phyloP scores from a whole-genome alignment of 2,329 filamentous ascomycete species.

The Fusarium papillatum region DNA sequence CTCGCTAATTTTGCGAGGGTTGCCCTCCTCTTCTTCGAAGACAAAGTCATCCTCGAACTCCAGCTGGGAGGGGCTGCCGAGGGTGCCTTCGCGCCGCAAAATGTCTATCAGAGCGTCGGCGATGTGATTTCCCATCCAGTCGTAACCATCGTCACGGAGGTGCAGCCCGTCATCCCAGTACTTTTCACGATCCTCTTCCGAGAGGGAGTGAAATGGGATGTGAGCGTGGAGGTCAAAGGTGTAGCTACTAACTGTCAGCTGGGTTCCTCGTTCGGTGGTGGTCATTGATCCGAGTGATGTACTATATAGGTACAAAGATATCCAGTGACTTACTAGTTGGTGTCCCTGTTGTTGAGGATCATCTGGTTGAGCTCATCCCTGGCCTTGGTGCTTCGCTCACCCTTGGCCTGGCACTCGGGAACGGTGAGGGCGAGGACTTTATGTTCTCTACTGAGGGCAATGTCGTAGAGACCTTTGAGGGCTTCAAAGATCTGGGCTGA shows the following conservation, averaged over 20 bases:
- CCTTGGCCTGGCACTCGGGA: conserved; percentile 60
- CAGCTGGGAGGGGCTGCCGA: conserved; percentile 3
- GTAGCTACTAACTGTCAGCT: conserved; percentile 57
- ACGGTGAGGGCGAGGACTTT: conserved; percentile 75
- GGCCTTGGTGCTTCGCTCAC: conserved; percentile 46
- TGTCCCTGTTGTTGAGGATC: conserved; percentile 63
- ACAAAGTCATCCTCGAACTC: conserved; percentile 24
- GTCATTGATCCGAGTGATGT: not conserved
- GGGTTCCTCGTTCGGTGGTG: not conserved
- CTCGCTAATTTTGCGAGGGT: conserved; percentile 59
- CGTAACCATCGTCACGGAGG: conserved; percentile 70
- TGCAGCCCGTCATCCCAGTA: conserved; percentile 76
- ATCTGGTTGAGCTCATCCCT: conserved; percentile 64
- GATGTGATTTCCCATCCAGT: conserved; percentile 71
- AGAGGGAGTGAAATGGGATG: conserved; percentile 67
- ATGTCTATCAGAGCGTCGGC: conserved; percentile 66
- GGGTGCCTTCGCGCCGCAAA: conserved; percentile 50
- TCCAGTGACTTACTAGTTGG: conserved; percentile 63
- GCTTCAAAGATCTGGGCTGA: conserved; percentile 60
- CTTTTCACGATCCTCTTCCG: conserved; percentile 56
- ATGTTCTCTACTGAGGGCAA: conserved; percentile 61
- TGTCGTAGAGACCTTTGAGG: conserved; percentile 64
- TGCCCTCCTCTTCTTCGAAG: conserved; percentile 66
- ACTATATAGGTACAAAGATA: not conserved
- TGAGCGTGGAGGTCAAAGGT: conserved; percentile 68